These are phyloP conservation scores for Puccinia triticina DNA, from an alignment of 1,284 basidiomycete genomes.

Conservation along the genomic window DNA sequence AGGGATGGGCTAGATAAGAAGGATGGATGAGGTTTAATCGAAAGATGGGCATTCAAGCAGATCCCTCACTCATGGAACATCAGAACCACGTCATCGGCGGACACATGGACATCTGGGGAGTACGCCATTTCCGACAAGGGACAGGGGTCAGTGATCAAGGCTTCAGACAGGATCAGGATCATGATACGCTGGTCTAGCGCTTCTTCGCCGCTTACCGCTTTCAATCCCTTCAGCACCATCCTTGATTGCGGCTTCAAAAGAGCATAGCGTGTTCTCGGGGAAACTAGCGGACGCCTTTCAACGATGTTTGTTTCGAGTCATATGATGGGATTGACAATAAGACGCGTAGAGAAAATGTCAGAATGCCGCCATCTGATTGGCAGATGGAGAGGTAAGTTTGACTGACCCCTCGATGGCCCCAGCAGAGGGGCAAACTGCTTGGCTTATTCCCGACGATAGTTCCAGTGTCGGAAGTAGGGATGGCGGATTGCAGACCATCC, in stretches of 20 bases:
- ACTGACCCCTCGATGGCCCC: conserved; percentile 25
- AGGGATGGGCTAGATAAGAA: conserved; percentile 54
- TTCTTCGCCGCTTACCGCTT: conserved; percentile 66
- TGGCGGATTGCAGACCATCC: too few relatives aligned
- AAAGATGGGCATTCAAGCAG: conserved; percentile 1
- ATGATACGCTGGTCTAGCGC: conserved; percentile 72
- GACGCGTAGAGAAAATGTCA: too few relatives aligned
- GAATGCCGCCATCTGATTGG: too few relatives aligned
- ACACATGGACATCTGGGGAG: conserved; percentile 95
- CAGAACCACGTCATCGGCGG: conserved; percentile 81
- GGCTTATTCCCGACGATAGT: too few relatives aligned
- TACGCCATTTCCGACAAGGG: conserved; percentile 63
- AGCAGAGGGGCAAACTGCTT: background rate
- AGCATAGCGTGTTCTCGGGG: conserved; percentile 86
- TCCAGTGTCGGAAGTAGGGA: too few relatives aligned
- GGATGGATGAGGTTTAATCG: background rate
- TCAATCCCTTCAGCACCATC: conserved; percentile 95
- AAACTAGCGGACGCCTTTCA: conserved; percentile 76
- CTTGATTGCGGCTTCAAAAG: conserved; percentile 86
- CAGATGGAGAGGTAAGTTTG: too few relatives aligned
- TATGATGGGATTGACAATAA: too few relatives aligned
- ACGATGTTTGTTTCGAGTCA: too few relatives aligned
- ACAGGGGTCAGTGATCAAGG: background rate
- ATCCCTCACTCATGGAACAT: conserved; percentile 89
- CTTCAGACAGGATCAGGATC: conserved; percentile 67